Conservation (phyloP, 169 alveolate species). For the Plasmodium falciparum region DNA sequence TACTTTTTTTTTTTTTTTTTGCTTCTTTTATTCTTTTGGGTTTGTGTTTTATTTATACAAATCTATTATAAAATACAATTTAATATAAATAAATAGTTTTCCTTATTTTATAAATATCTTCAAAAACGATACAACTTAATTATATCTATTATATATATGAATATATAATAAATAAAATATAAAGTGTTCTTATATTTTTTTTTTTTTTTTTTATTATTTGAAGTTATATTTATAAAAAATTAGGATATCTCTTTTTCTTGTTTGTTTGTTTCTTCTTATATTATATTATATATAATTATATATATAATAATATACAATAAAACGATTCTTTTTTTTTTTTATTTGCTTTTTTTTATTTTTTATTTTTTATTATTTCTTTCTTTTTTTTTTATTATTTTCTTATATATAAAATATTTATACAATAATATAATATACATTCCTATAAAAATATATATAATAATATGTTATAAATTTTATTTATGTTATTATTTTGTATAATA, state of each 20-base stretch:
- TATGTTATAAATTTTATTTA: slow-evolving; percentile 4
- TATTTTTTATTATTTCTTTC: neutral
- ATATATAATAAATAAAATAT: slow-evolving; percentile 18
- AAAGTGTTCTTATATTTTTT: slow-evolving; percentile 1
- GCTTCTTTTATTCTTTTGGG: too few relatives aligned
- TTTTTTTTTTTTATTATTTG: neutral
- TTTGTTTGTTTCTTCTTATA: neutral
- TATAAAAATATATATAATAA: neutral
- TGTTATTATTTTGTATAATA: slow-evolving; percentile 1
- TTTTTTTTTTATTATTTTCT: neutral
- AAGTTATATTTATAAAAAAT: neutral
- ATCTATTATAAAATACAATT: slow-evolving; percentile 16
- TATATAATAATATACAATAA: neutral
- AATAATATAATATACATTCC: neutral
- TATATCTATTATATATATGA: slow-evolving; percentile 14
- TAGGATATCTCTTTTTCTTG: neutral
- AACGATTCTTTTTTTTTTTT: too few relatives aligned
- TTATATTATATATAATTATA: neutral
- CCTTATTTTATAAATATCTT: slow-evolving; percentile 49
- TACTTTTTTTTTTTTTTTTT: too few relatives aligned
- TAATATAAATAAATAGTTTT: slow-evolving; percentile 22
- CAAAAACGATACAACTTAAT: slow-evolving; percentile 70
- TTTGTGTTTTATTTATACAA: neutral
- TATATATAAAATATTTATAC: neutral
- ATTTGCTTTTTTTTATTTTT: too few relatives aligned